Evolutionary conservation across 306 rosid genomes (phyloP), one percentile per base, ranked within the genome.

Genomic region (Aeschynomene evenia): DNA sequence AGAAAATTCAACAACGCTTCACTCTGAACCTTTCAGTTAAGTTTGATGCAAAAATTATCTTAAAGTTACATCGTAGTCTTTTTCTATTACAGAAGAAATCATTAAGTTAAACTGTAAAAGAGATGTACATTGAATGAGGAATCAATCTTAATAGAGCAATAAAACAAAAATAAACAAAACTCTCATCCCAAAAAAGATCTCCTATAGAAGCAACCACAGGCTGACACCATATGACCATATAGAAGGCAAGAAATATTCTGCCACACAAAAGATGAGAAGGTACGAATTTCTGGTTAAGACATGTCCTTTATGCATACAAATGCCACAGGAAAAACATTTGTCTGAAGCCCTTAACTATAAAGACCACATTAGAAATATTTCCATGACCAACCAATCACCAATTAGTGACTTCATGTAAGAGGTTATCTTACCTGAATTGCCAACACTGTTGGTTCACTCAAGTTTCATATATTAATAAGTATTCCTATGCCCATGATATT

Each of bases 31-130:
- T 42, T 65, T 72, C 49, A 48, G 43, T 31, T 19, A 61, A 29
- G 20, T 63, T 75, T 48, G 65, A 62, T 49, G 68, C 49, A 52
- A 19, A 70, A 73, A 73, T 37, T 60, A 64, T 39, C 63, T 58
- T 26, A 73, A 45, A 62, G 12, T 56, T 22, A 40, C 73, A 54
- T 49, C 52, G 20, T 6, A 24, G 3, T 36, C 15, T 20, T 68
- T 76, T 55, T 64, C 53, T 8, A 24, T 37, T 48, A 48, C 24
- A 71, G 26, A 52, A 70, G 7, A 36, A n/a, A 65, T 49, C 43
- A 48, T 20, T 66, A 40, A 9, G 16, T 26, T 37, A 56, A 26
- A 57, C 33, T 39, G 49, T 7, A 24, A 75, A 72, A 18, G 58
- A 45, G 66, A 56, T 11, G 19, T 72, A 48, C 64, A 70, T 63